phyloP scores from a whole-genome alignment of 352 stramenopile species.

The Phytophthora foliorum region DNA sequence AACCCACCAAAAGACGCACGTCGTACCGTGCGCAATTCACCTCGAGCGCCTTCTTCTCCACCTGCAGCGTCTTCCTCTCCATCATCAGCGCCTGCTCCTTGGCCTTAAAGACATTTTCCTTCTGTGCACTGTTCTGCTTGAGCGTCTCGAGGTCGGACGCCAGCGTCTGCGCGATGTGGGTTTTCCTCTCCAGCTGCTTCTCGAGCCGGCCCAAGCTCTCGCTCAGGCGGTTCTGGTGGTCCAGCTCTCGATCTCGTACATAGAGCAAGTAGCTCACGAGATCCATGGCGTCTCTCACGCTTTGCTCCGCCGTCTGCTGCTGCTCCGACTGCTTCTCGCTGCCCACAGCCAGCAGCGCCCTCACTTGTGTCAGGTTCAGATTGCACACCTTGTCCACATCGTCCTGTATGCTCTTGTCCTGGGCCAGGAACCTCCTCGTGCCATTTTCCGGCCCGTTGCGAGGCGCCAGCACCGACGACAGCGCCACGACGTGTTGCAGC shows the following conservation, averaged over 20 bases:
- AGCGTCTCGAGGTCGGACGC: slow-evolving; percentile 56
- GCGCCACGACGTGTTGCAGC: slow-evolving; percentile 56
- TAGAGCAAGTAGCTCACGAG: slow-evolving; percentile 79
- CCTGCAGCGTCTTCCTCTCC: slow-evolving; percentile 63
- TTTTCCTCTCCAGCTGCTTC: slow-evolving; percentile 67
- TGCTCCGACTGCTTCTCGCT: slow-evolving; percentile 19
- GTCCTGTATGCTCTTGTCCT: slow-evolving; percentile 18
- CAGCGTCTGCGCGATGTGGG: slow-evolving; percentile 54
- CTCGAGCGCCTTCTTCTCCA: slow-evolving; percentile 77
- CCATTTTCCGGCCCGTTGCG: slow-evolving; percentile 23
- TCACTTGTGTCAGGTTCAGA: slow-evolving; percentile 38
- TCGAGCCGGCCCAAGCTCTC: slow-evolving; percentile 54
- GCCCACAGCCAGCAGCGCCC: slow-evolving; percentile 25
- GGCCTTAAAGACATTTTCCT: slow-evolving; percentile 70
- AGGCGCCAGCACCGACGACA: slow-evolving; percentile 29
- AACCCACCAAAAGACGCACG: neutral
- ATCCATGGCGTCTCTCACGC: slow-evolving; percentile 69
- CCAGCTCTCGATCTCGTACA: slow-evolving; percentile 60
- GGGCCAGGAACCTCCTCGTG: slow-evolving; percentile 27
- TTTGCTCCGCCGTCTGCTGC: slow-evolving; percentile 43
- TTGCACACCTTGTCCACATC: slow-evolving; percentile 38
- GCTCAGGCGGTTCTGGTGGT: slow-evolving; percentile 57
- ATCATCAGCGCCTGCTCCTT: slow-evolving; percentile 61
- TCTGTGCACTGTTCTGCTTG: slow-evolving; percentile 59
- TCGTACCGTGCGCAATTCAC: slow-evolving; percentile 66